These are phyloP conservation scores for Papiliotrema nemorosa DNA, from an alignment of 1,284 basidiomycete genomes.

Conservation along the genomic window DNA sequence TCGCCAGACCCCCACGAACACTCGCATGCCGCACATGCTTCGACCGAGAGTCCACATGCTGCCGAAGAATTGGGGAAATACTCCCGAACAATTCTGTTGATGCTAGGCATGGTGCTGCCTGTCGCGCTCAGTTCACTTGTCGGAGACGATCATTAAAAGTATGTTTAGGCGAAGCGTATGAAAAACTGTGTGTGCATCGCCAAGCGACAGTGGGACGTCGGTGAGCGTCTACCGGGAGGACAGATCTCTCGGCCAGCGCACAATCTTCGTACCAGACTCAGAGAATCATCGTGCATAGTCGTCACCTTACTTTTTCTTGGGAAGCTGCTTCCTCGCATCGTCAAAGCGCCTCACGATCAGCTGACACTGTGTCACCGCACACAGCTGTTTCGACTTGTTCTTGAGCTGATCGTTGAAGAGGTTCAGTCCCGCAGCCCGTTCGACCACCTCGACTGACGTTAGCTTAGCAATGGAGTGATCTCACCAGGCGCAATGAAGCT, in stretches of 20 bases:
- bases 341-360: conserved; percentile 81
- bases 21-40: conserved; percentile 47
- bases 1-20: conserved; percentile 46
- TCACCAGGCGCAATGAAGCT: conserved; percentile 75
- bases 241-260: too few species aligned
- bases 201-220: not conserved
- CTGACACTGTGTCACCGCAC: conserved; percentile 78
- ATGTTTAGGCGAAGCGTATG: not conserved
- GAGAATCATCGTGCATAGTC: not conserved
- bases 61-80: conserved; percentile 55
- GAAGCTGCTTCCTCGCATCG: conserved; percentile 65
- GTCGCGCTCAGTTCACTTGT: conserved; percentile 55
- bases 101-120: conserved; percentile 69
- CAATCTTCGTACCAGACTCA: too few species aligned
- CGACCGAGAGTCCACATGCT: conserved; percentile 31
- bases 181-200: not conserved
- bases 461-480: conserved; percentile 25
- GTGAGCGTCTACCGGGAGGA: not conserved
- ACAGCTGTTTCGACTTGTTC: conserved; percentile 75
- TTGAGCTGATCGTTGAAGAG: conserved; percentile 86
- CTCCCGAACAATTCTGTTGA: conserved; percentile 57
- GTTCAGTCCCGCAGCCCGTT: conserved; percentile 82
- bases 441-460: conserved; percentile 75
- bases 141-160: conserved; percentile 50
- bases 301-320: conserved; percentile 1